Conservation (phyloP, 331 rosid species). For the Malus hybrid region DNA sequence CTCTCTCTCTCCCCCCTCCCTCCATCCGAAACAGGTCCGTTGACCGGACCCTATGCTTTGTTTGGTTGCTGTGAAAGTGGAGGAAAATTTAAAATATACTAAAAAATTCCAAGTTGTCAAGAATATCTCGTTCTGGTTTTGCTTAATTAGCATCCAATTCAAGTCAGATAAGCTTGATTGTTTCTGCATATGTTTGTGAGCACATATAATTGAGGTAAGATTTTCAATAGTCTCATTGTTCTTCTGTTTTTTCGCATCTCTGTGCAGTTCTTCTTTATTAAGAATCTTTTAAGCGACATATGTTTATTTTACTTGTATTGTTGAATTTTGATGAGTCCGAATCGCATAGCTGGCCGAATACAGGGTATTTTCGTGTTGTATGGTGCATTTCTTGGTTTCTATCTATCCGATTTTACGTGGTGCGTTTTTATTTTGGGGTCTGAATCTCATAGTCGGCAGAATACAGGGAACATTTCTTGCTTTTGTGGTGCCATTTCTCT, state of each 20-base stretch:
- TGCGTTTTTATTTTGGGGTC: neutral
- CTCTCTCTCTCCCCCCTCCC: neutral
- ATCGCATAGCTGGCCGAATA: neutral
- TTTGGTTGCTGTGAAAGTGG: slow-evolving; percentile 30
- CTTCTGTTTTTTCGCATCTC: neutral
- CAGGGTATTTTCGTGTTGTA: neutral
- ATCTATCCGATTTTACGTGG: neutral
- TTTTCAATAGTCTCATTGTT: neutral
- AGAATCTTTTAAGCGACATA: neutral
- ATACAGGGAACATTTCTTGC: neutral
- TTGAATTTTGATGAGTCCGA: slow-evolving; percentile 17
- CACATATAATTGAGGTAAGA: neutral
- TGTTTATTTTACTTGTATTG: neutral
- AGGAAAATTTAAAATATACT: slow-evolving; percentile 10
- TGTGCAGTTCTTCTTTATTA: neutral
- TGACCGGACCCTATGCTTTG: slow-evolving; percentile 19
- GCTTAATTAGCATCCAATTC: neutral
- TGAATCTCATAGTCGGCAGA: neutral
- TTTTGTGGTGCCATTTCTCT: neutral
- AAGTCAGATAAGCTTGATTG: neutral
- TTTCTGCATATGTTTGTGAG: neutral
- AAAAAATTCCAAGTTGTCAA: neutral
- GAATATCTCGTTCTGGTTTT: slow-evolving; percentile 7
- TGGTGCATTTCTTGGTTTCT: neutral
- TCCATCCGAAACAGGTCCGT: slow-evolving; percentile 9